Evolutionary conservation across 75 land plant genomes (phyloP), one percentile per base, ranked within the genome.

Genomic region (Picea glauca): DNA sequence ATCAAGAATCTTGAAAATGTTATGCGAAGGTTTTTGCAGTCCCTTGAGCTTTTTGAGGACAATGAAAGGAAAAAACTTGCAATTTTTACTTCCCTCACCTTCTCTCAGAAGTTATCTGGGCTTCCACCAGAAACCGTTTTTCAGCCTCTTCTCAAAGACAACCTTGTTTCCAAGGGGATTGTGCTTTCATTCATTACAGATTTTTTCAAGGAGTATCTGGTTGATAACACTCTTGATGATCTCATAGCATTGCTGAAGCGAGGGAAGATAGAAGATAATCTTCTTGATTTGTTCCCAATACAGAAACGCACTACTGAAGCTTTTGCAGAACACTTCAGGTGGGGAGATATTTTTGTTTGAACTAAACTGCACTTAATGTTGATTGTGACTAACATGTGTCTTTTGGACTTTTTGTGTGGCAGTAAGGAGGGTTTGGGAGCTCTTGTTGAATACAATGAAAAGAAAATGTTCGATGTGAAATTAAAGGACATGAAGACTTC

Each of bases 1-100:
- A 96, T 96, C 80, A 96, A 96, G 84, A 92, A 87, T 80, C 98
- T 96, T 80, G 99, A 96, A 85, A 96, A 96, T 96, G 99, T 96
- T 70, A 90, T 88, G 89, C 97, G 87, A 82, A 83, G 88, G 83
- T 97, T 92, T 81, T 80, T 96, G 26, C 99, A 96, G 86, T 94
- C 98, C 9, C 77, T 96, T 94, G 99, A 96, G 77, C 90, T 94
- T 15, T 96, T 90, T 81, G 98, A 89, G 80, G 91, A 94, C 40
- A 89, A 89, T 82, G 99, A 96, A 62, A 89, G 93, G 78, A 88
- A 94, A 86, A 96, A 92, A 82, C 84, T 96, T 62, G 98, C 99
- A 20, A 90, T 96, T 68, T 96, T 94, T 85, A 94, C 98, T 56
- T 93, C 99, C 26, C 93, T 96, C 63, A 86, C 96, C 13, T 96